Base-by-base conservation (phyloP, 2,329 filamentous ascomycete genomes). In the Arthrinium puccinioides region DNA sequence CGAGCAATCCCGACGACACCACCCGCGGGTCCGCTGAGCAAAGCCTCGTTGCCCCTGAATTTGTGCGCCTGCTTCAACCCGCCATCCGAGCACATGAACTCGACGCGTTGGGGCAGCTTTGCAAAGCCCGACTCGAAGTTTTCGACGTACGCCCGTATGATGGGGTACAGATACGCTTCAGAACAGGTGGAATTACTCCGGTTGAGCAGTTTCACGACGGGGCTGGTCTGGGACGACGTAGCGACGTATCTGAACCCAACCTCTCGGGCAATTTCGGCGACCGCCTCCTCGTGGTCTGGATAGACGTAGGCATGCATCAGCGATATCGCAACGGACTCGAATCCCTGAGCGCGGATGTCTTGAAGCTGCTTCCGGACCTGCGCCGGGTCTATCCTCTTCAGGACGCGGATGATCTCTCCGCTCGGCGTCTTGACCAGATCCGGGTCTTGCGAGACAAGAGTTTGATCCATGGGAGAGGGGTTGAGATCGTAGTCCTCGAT, bases 21-120 rank as follows among this genome's bases (percentile, higher is more conserved):
- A 23, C 39, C 39, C 4, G 39, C 39, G 9, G 39, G 39, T 6
- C 39, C 39, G 30, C 34, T 38, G n/a, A 41, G 31, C 21, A 41
- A 25, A 15, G 39, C 39, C 18, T 37, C 34, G 19, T 97, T 97
- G 39, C 92, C 92, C 92, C 92, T 97, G 66, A 98, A 98, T 57
- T 97, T 97, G 56, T 98, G 90, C 16, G 84, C 83, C 0, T 75
- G 70, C 5, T 60, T 60, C 14, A 65, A 49, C 3, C 63, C 62
- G n/a, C 62, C 62, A 32, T 66, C 62, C 28, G 50, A 66, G 51
- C 83, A 79, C 80, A 84, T 85, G 50, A 85, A 84, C 50, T 86
- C 81, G 48, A 48, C 71, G 70, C 55, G 74, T 66, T 5, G 69
- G 64, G 19, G 79, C 67, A 18, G 81, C 52, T 2, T 70, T 68